These are phyloP conservation scores for Candida maesae DNA, from an alignment of 805 yeast species.

Conservation along the genomic window DNA sequence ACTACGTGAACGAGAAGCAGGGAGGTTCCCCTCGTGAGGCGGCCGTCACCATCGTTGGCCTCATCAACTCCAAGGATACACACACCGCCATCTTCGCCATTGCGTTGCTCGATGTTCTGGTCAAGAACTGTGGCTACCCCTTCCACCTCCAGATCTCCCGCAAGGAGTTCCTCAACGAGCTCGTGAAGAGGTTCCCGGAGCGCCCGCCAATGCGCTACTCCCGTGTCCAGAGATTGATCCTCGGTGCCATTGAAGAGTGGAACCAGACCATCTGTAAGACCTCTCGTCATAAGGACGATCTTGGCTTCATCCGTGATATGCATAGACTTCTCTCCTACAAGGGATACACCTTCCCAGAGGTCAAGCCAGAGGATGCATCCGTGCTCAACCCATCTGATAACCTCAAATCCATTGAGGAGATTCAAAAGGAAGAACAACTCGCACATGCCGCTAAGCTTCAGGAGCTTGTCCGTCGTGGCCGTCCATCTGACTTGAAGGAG, in stretches of 20 bases:
- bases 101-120: conserved; percentile 79
- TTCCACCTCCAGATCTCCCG: conserved; percentile 92
- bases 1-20: conserved; percentile 86
- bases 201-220: conserved; percentile 85
- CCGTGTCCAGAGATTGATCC: conserved; percentile 75
- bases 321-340: conserved; percentile 83
- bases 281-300: conserved; percentile 84
- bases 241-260: conserved; percentile 97
- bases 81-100: conserved; percentile 83
- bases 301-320: conserved; percentile 93
- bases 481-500: conserved; percentile 91
- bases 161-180: conserved; percentile 89
- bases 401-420: conserved; percentile 82
- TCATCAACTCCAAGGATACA: conserved; percentile 78
- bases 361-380: conserved; percentile 86
- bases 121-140: conserved; percentile 97
- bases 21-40: conserved; percentile 92
- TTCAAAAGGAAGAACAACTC: conserved; percentile 86
- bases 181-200: conserved; percentile 92
- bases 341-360: conserved; percentile 92
- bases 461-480: conserved; percentile 91
- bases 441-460: conserved; percentile 95
- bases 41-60: conserved; percentile 75
- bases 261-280: conserved; percentile 89
- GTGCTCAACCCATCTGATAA: conserved; percentile 88